These are phyloP conservation scores for Phytophthora uliginosa DNA, from an alignment of 352 stramenopile species.

Conservation along the genomic window DNA sequence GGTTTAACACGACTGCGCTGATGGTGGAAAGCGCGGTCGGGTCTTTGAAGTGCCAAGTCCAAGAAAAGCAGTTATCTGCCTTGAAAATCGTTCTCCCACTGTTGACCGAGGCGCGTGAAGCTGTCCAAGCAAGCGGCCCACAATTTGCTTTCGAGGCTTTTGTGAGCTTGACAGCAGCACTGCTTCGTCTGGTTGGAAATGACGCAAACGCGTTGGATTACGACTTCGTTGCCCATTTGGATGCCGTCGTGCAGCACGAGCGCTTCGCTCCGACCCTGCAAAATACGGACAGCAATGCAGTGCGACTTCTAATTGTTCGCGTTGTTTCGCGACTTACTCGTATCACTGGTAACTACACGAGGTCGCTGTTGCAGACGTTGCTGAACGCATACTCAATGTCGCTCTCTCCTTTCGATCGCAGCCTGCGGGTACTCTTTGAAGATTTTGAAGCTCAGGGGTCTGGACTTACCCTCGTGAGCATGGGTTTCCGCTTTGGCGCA, in stretches of 20 bases:
- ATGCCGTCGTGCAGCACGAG: slow-evolving; percentile 36
- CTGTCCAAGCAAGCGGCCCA: slow-evolving; percentile 21
- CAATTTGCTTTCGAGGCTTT: slow-evolving; percentile 39
- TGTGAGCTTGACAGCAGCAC: slow-evolving; percentile 39
- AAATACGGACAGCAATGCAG: slow-evolving; percentile 16
- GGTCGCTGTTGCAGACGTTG: slow-evolving; percentile 66
- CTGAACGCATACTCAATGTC: slow-evolving; percentile 80
- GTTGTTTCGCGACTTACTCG: slow-evolving; percentile 56
- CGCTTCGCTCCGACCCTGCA: slow-evolving; percentile 44
- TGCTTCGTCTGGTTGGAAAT: slow-evolving; percentile 44
- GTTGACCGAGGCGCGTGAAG: slow-evolving; percentile 33
- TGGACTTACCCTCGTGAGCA: slow-evolving; percentile 49
- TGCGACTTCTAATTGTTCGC: slow-evolving; percentile 46
- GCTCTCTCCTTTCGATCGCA: slow-evolving; percentile 64
- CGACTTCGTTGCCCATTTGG: slow-evolving; percentile 51
- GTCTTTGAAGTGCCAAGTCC: slow-evolving; percentile 18
- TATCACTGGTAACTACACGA: slow-evolving; percentile 52
- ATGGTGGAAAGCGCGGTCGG: slow-evolving; percentile 24
- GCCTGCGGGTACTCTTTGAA: slow-evolving; percentile 65
- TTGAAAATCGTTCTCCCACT: slow-evolving; percentile 34
- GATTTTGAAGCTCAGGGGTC: slow-evolving; percentile 56
- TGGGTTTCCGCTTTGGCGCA: slow-evolving; percentile 80
- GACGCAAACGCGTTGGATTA: slow-evolving; percentile 32
- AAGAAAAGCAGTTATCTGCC: slow-evolving; percentile 14
- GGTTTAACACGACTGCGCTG: slow-evolving; percentile 28